Conservation (phyloP, 2,329 filamentous ascomycete genomes). For the Monosporascus sp. region DNA sequence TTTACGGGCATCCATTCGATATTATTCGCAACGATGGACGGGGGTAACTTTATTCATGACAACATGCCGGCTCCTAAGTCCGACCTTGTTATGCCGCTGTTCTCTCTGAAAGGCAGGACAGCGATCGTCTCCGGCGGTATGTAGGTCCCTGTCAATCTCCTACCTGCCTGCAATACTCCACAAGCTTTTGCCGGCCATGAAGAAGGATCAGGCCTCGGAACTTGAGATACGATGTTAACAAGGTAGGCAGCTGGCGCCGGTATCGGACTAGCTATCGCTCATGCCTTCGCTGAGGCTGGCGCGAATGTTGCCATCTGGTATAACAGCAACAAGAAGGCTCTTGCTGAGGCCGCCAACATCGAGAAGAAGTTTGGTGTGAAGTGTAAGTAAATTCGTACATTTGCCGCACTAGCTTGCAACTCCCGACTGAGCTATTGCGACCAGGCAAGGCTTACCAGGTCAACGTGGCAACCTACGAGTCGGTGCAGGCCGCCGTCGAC, state of each 20-base stretch:
- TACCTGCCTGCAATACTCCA: background rate
- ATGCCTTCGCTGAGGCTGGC: slow-evolving; percentile 63
- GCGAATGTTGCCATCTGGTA: slow-evolving; percentile 71
- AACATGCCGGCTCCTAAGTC: slow-evolving; percentile 44
- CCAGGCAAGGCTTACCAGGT: slow-evolving; percentile 58
- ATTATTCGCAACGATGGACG: slow-evolving; percentile 28
- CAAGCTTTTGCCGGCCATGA: background rate
- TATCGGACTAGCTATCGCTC: slow-evolving; percentile 60
- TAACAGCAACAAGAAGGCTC: slow-evolving; percentile 61
- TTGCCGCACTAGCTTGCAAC: no score
- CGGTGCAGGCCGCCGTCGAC: slow-evolving; percentile 46
- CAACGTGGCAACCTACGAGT: slow-evolving; percentile 49
- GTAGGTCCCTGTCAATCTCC: slow-evolving; percentile 38
- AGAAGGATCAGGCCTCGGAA: background rate
- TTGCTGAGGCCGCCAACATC: slow-evolving; percentile 57
- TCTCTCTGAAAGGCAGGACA: slow-evolving; percentile 65
- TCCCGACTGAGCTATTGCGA: no score
- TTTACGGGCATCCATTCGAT: background rate
- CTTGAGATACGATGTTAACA: background rate
- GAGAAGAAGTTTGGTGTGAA: slow-evolving; percentile 62
- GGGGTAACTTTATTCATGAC: slow-evolving; percentile 51
- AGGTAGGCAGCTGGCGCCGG: slow-evolving; percentile 34
- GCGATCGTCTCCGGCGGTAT: slow-evolving; percentile 58
- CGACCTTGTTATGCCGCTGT: slow-evolving; percentile 56
- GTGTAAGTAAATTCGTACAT: slow-evolving; percentile 40